Evolutionary conservation across 2,329 filamentous ascomycete species (phyloP).

Genomic region (Mollisia scopiformis): DNA sequence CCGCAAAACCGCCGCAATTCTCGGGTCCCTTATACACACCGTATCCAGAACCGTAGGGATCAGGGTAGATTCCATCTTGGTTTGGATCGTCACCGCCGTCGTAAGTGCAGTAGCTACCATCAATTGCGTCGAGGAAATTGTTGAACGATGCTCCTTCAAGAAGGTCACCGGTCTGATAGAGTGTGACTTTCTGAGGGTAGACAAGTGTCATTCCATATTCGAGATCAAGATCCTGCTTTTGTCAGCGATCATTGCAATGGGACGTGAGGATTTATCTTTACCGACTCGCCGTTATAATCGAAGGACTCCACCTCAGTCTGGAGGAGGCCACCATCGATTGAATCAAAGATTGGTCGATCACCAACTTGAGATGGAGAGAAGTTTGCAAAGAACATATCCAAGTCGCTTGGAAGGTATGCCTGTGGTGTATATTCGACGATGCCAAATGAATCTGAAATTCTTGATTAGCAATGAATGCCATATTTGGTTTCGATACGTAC

Average conservation of each 20-base stretch:
- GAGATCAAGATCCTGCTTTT: constrained; percentile 49
- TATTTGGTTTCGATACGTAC: constrained; percentile 33
- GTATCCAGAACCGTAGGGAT: not conserved
- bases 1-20: constrained; percentile 14
- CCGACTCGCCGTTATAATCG: constrained; percentile 47
- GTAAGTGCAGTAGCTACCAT: constrained; percentile 29
- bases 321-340: constrained; percentile 48
- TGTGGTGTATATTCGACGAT: constrained; percentile 56
- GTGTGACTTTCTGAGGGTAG: constrained; percentile 50
- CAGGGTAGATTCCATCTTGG: constrained; percentile 10
- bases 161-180: constrained; percentile 48
- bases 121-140: constrained; percentile 41
- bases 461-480: not conserved
- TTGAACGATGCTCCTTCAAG: constrained; percentile 21
- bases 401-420: constrained; percentile 52
- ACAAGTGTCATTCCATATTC: constrained; percentile 49
- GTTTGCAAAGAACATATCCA: constrained; percentile 49
- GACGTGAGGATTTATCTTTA: not conserved
- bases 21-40: constrained; percentile 11
- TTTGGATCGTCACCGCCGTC: constrained; percentile 15
- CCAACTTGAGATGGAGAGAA: constrained; percentile 46
- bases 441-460: constrained; percentile 46
- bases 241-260: not conserved
- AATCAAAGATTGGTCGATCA: constrained; percentile 45
- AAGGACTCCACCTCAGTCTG: constrained; percentile 42